These are phyloP conservation scores for Cicer bijugum DNA, from an alignment of 306 rosid genomes.

Conservation along the genomic window DNA sequence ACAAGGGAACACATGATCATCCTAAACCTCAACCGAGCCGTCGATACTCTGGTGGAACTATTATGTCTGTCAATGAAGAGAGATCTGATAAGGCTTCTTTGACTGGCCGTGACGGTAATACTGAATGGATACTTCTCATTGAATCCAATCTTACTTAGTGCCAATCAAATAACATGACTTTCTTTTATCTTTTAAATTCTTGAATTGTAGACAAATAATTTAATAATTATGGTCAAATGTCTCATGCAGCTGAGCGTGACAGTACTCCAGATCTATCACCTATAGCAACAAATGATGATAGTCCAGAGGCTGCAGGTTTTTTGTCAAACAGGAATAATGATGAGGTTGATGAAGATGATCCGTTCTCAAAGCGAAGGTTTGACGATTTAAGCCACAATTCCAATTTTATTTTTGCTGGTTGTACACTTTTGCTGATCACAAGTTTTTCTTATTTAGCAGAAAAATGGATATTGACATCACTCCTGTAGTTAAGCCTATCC, in stretches of 20 bases:
- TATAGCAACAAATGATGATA: slow-evolving; percentile 62
- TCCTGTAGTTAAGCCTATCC: slow-evolving; percentile 87
- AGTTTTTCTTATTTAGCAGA: slow-evolving; percentile 60
- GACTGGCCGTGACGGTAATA: slow-evolving; percentile 74
- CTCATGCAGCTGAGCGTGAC: slow-evolving; percentile 65
- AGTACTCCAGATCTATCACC: slow-evolving; percentile 73
- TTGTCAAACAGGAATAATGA: slow-evolving; percentile 58
- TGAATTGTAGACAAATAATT: slow-evolving; percentile 61
- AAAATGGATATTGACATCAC: slow-evolving; percentile 77
- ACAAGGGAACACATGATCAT: slow-evolving; percentile 98
- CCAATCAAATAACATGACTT: slow-evolving; percentile 31
- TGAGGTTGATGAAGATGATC: slow-evolving; percentile 87
- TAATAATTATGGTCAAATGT: slow-evolving; percentile 60
- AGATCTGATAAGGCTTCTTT: slow-evolving; percentile 73
- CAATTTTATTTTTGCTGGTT: slow-evolving; percentile 32
- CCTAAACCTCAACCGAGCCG: slow-evolving; percentile 97
- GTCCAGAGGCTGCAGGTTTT: slow-evolving; percentile 63
- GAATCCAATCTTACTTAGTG: slow-evolving; percentile 4
- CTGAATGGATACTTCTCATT: slow-evolving; percentile 39
- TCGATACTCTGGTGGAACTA: slow-evolving; percentile 69
- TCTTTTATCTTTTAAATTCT: slow-evolving; percentile 40
- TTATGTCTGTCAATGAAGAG: slow-evolving; percentile 71
- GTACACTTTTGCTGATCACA: slow-evolving; percentile 38
- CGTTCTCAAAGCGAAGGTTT: slow-evolving; percentile 89
- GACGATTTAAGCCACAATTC: slow-evolving; percentile 36